Evolutionary conservation across 768 basidiomycete species (phyloP).

Genomic region (Cyclocybe cylindracea): DNA sequence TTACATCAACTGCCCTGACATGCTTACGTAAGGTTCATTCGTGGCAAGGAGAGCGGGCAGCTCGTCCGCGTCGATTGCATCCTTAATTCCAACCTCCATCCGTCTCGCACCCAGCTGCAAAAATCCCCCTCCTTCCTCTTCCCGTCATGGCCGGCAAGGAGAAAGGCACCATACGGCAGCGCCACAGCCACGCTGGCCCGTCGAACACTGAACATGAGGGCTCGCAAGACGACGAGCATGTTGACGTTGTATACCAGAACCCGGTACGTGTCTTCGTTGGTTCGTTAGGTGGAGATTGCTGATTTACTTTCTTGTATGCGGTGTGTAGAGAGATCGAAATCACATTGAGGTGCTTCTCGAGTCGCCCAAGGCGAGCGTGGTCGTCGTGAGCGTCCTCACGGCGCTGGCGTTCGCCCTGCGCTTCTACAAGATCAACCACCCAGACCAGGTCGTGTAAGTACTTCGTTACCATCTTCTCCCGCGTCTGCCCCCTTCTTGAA

Average conservation of each 20-base stretch:
- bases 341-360: slow-evolving; percentile 63
- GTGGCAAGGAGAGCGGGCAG: slow-evolving; percentile 9
- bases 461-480: neutral
- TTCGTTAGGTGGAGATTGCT: neutral
- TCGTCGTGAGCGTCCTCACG: slow-evolving; percentile 66
- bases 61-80: neutral
- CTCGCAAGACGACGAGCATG: slow-evolving; percentile 55
- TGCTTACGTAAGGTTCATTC: slow-evolving; percentile 7
- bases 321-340: slow-evolving; percentile 53
- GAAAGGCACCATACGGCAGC: slow-evolving; percentile 22
- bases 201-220: slow-evolving; percentile 25
- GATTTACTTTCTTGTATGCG: neutral
- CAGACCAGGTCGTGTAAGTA: slow-evolving; percentile 91
- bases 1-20: no score
- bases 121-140: slow-evolving; percentile 18
- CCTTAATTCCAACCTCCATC: slow-evolving; percentile 11
- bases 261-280: slow-evolving; percentile 37
- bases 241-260: slow-evolving; percentile 47
- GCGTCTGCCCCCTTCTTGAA: neutral
- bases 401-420: slow-evolving; percentile 79
- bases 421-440: slow-evolving; percentile 93
- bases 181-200: slow-evolving; percentile 18
- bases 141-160: slow-evolving; percentile 33
- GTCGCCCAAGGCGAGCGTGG: slow-evolving; percentile 59
- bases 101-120: slow-evolving; percentile 1